phyloP scores from a whole-genome alignment of 371 early-diverging fungal genomes.

The Capniomyces stellatus region DNA sequence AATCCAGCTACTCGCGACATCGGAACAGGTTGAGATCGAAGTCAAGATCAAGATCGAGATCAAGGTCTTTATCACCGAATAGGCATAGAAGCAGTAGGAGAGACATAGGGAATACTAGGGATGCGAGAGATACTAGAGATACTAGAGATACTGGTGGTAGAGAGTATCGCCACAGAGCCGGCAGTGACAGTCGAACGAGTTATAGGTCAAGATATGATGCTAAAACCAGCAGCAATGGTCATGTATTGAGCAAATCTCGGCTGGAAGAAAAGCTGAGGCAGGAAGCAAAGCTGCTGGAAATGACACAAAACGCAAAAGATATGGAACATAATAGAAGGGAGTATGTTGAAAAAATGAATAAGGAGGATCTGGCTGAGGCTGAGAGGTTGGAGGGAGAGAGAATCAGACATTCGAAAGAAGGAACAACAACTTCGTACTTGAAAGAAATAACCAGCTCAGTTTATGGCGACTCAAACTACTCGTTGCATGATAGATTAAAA shows the following conservation, averaged over 20 bases:
- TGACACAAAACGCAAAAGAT: conserved; percentile 1
- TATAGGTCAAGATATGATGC: not conserved
- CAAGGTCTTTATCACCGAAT: too few relatives aligned
- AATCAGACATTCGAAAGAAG: conserved; percentile 2
- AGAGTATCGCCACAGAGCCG: not conserved
- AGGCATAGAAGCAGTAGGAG: conserved; percentile 15
- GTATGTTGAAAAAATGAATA: not conserved
- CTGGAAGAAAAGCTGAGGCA: conserved; percentile 1
- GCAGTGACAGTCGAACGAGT: not conserved
- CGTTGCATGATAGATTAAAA: conserved; percentile 1
- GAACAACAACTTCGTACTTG: conserved; percentile 2
- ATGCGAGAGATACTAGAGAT: not conserved
- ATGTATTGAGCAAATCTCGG: not conserved
- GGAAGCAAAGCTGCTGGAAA: not conserved
- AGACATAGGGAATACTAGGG: not conserved
- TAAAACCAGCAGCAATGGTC: not conserved
- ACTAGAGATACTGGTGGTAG: not conserved
- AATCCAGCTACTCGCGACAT: conserved; percentile 20
- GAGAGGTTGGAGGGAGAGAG: not conserved
- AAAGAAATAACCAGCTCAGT: conserved; percentile 1
- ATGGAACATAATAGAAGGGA: not conserved
- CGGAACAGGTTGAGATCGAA: conserved; percentile 8
- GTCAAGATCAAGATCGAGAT: conserved; percentile 2
- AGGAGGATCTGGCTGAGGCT: not conserved
- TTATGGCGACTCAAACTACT: not conserved